phyloP scores from a whole-genome alignment of 768 basidiomycete genomes.

The Ramaria sp. region DNA sequence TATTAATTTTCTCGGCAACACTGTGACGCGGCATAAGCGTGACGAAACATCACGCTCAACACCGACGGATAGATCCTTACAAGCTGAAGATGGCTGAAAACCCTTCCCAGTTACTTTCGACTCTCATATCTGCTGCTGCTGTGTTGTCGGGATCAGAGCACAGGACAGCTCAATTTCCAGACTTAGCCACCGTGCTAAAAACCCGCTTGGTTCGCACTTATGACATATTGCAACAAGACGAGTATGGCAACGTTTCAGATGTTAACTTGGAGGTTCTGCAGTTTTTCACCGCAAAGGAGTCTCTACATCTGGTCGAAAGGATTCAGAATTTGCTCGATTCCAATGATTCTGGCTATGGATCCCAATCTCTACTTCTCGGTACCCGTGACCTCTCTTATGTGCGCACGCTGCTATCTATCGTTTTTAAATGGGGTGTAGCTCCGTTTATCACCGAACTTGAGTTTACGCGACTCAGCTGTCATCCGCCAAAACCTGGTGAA shows the following conservation, averaged over 20 bases:
- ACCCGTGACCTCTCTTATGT: conserved; percentile 55
- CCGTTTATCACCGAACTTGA: conserved; percentile 31
- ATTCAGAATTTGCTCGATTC: conserved; percentile 34
- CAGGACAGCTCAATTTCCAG: not conserved
- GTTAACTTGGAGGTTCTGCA: conserved; percentile 33
- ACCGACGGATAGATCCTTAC: too few relatives aligned
- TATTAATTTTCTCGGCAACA: too few relatives aligned
- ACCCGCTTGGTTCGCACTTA: not conserved
- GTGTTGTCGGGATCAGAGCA: conserved; percentile 1
- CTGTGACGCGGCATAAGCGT: too few relatives aligned
- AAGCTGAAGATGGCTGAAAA: not conserved
- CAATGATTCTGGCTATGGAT: not conserved
- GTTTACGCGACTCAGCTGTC: conserved; percentile 31
- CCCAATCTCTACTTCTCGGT: conserved; percentile 34
- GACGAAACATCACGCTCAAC: too few relatives aligned
- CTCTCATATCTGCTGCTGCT: not conserved
- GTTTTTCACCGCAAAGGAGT: conserved; percentile 42
- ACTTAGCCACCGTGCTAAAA: conserved; percentile 5
- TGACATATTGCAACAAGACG: not conserved
- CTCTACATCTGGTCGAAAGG: conserved; percentile 36
- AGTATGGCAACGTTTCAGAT: not conserved
- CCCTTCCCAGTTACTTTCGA: not conserved
- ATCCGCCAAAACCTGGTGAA: conserved; percentile 12
- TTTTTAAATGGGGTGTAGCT: conserved; percentile 63
- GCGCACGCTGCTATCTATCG: conserved; percentile 52